Conservation (phyloP, 306 rosid species). For the Castanea crenata region DNA sequence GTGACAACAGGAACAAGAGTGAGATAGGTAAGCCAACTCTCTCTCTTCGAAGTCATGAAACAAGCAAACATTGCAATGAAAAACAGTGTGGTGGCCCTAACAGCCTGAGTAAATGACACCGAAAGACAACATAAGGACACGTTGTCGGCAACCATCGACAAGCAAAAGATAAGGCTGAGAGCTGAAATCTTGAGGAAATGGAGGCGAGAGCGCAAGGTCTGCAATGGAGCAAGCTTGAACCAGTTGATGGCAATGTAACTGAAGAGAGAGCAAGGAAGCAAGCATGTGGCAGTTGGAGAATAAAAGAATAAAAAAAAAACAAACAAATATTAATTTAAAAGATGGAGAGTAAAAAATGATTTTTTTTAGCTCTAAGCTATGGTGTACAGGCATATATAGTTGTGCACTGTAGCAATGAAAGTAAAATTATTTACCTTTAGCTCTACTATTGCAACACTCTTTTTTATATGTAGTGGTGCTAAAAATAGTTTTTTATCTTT, state of each 20-base stretch:
- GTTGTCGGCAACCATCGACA: constrained; percentile 93
- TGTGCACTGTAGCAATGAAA: too few species aligned
- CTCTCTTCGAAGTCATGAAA: constrained; percentile 76
- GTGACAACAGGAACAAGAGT: constrained; percentile 92
- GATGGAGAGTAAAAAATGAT: too few species aligned
- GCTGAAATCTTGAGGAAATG: constrained; percentile 91
- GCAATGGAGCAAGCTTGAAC: constrained; percentile 94
- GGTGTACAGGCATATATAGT: too few species aligned
- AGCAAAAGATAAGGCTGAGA: constrained; percentile 74
- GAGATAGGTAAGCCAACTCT: constrained; percentile 90
- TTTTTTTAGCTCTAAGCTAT: too few species aligned
- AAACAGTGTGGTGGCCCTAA: constrained; percentile 96
- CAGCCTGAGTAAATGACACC: constrained; percentile 86
- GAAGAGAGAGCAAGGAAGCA: constrained; percentile 68
- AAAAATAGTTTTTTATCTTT: too few species aligned
- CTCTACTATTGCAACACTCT: too few species aligned
- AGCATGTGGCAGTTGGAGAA: constrained; percentile 78
- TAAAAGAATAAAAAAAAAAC: too few species aligned
- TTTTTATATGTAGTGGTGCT: too few species aligned
- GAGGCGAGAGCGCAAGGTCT: constrained; percentile 78
- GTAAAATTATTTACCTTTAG: too few species aligned
- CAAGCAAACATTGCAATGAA: constrained; percentile 96
- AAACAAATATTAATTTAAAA: too few species aligned
- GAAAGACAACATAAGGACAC: constrained; percentile 83
- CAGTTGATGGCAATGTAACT: constrained; percentile 95